Evolutionary conservation across 148 eudicot genomes (phyloP), one percentile per base, ranked within the genome.

Genomic region (Fagopyrum esculentum): DNA sequence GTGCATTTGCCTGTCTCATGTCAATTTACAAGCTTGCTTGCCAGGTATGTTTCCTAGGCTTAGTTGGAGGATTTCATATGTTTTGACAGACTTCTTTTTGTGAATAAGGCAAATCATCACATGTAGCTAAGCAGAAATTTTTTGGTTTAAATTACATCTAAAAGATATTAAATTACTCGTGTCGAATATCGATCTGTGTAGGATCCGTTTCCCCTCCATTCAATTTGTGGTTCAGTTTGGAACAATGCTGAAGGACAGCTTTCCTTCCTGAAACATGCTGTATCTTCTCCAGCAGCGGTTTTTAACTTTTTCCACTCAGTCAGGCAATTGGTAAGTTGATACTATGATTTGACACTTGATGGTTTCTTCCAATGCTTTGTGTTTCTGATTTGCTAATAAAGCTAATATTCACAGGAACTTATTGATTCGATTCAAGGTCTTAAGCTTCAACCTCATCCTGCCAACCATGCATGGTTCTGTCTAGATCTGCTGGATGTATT

Each of bases 171-270:
- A 63, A 3, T 63, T 40, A 35, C 40, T 35, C 40, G 40, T 1
- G 40, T 35, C 40, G 40, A 35, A 9, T 69, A 48, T 15, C 73
- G 12, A 10, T 49, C 52, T 49, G 12, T 87, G 76, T 81, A 93
- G 98, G 97, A 93, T 64, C 81, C 91, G 9, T 93, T 91, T 80
- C 98, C 98, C 16, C 88, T 93, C 44, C 81, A 77, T 80, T 89
- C 97, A 74, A 74, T 93, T 78, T 91, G 93, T 77, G 95, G 92
- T 19, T 89, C 88, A 45, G 84, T 89, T n/a, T 94, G 97, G 98
- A 90, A 86, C 77, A 90, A 91, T 75, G 80, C 88, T 16, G 98
- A 94, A 84, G 97, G 97, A 61, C 95, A 94, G 77, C 78, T 94
- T 52, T 94, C 98, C 75, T 86, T 93, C 80, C 90, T 94, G 26